Evolutionary conservation across 208 protist species (phyloP).

Genomic region (Trichomonas tenax): DNA sequence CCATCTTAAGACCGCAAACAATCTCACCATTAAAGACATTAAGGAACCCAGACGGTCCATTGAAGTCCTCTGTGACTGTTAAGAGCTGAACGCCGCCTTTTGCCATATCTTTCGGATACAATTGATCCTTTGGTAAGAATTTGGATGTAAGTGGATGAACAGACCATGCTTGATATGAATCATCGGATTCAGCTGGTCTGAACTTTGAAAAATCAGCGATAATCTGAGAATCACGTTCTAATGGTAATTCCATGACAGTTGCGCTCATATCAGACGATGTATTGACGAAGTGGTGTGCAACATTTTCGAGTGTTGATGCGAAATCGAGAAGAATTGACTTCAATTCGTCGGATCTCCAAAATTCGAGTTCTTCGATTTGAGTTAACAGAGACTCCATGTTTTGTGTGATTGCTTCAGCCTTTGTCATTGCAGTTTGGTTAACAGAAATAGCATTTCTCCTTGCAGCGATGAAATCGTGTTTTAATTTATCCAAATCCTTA

Average conservation of each 20-base stretch:
- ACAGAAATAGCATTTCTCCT: background rate
- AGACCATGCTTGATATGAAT: background rate
- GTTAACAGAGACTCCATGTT: background rate
- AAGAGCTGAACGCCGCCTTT: background rate
- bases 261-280: background rate
- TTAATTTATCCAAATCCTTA: background rate
- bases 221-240: background rate
- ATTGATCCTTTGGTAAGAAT: background rate
- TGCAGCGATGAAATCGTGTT: background rate
- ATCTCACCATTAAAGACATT: background rate
- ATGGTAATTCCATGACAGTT: background rate
- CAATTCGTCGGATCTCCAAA: background rate
- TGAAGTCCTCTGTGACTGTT: background rate
- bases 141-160: background rate
- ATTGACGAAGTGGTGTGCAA: background rate
- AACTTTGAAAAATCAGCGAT: background rate
- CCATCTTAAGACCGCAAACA: background rate
- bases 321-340: background rate
- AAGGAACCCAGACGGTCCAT: background rate
- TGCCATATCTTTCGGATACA: background rate
- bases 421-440: background rate
- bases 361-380: background rate
- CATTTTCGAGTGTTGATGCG: background rate
- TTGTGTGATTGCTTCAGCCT: background rate
- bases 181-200: background rate